Percentiles rank a stretch among this genome's conserved stretches.
phyloP scores from a whole-genome alignment of 2,329 filamentous ascomycete species.

The Trichoderma sp. region DNA sequence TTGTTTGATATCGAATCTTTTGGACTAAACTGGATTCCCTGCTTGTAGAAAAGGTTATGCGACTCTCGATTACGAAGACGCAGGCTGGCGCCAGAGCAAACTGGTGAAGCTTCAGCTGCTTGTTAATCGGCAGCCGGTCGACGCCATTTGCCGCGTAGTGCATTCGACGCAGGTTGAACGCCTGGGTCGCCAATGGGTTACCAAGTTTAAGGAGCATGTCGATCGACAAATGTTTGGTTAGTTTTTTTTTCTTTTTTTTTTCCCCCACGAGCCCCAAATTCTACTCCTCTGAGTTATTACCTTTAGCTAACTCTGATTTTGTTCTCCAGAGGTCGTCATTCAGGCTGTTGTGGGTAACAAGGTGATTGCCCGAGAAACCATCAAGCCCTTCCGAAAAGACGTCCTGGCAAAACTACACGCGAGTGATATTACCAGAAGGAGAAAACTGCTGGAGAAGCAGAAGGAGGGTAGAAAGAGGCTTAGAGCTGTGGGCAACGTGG shows the following conservation, averaged over 20 bases:
- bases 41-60: slow-evolving; percentile 74
- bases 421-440: slow-evolving; percentile 74
- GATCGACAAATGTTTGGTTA: slow-evolving; percentile 85
- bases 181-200: slow-evolving; percentile 82
- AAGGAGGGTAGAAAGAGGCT: slow-evolving; percentile 92
- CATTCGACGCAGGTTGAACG: slow-evolving; percentile 78
- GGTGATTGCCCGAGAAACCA: slow-evolving; percentile 85
- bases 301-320: background rate
- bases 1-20: background rate
- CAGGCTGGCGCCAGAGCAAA: slow-evolving; percentile 75
- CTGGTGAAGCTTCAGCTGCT: slow-evolving; percentile 88
- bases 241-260: background rate
- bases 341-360: slow-evolving; percentile 81
- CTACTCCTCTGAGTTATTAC: slow-evolving; percentile 5
- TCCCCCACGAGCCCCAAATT: background rate
- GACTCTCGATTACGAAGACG: slow-evolving; percentile 93
- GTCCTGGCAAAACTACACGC: slow-evolving; percentile 92
- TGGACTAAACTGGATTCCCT: background rate
- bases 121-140: slow-evolving; percentile 89
- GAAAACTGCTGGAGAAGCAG: slow-evolving; percentile 92
- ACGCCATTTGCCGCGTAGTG: slow-evolving; percentile 88
- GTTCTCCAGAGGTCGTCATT: slow-evolving; percentile 71
- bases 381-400: slow-evolving; percentile 96
- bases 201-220: slow-evolving; percentile 95
- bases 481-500: slow-evolving; percentile 79